Evolutionary conservation across 352 stramenopile species (phyloP).

Genomic region (Peronospora farinosa): DNA sequence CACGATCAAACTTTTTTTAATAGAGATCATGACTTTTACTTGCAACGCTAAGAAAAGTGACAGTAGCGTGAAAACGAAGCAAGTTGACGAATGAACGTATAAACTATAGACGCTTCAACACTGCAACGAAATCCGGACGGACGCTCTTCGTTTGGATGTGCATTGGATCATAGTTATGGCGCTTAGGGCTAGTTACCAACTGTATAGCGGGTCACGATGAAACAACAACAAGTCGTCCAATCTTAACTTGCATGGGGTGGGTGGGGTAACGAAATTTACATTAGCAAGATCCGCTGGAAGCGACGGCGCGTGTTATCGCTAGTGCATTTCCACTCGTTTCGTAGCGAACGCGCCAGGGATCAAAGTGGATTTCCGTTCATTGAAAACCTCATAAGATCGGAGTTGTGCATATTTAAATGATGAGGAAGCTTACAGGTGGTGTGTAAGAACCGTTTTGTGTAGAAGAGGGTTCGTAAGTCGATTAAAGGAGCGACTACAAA

Average conservation of each 20-base stretch:
- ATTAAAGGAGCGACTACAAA: background rate
- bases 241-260: background rate
- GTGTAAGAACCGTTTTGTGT: background rate
- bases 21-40: constrained; percentile 21
- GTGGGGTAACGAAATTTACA: background rate
- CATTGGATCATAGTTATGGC: background rate
- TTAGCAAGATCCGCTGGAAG: background rate
- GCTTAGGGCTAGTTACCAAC: background rate
- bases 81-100: constrained; percentile 25
- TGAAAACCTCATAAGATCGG: too few relatives aligned
- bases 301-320: background rate
- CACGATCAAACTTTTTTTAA: constrained; percentile 28
- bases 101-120: constrained; percentile 1
- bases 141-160: background rate
- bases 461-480: background rate
- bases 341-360: background rate
- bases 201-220: background rate
- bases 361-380: background rate
- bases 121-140: background rate
- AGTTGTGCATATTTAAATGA: background rate
- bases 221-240: background rate
- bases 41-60: constrained; percentile 4
- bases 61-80: constrained; percentile 7
- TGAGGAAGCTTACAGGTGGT: background rate
- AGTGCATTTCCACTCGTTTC: background rate